Base-by-base conservation (phyloP, 176 grass and related monocot genomes). In the Oryza brachyantha region DNA sequence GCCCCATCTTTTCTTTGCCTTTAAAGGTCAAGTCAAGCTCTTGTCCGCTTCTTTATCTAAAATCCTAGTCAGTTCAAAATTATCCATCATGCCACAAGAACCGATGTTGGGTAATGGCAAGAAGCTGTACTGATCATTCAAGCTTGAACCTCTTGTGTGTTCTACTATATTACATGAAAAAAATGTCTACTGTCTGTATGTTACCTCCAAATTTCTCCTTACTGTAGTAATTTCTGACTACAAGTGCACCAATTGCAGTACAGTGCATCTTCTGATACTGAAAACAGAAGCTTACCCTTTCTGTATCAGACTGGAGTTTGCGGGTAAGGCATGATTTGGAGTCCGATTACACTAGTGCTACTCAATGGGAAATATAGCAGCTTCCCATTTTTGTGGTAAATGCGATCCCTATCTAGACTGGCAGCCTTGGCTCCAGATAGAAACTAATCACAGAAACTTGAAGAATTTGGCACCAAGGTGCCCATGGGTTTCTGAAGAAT, bases 71-170 rank as follows among this genome's bases (percentile, higher is more conserved):
- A 64, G 10, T 26, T 46, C 43, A 39, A 64, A 84, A 66, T 61
- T 67, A 34, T 76, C 70, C 62, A 29, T 66, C 77, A 54, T 75
- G 62, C 3, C 26, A 73, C 35, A 45, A 70, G 41, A 84, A 75
- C 35, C 75, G 41, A 55, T 84, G n/a, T 7, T 80, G 57, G 41
- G 11, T 88, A n/a, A 65, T 68, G 48, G 22, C 61, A 63, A 75
- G 35, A 61, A 50, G 42, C 40, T 75, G 32, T 35, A 35, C 27
- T 43, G 25, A 75, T 80, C 36, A 8, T 34, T 61, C 74, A 55
- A 42, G 38, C 4, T 61, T 13, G 5, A n/a, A 38, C 22, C 39
- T 27, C 13, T 40, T 9, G 21, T 19, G n/a, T 16, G 17, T 65
- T 75, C 5, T 27, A 50, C 21, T 14, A 19, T 65, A 61, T 50